Conservation (phyloP, 768 basidiomycete species). For the Mycena floridula region DNA sequence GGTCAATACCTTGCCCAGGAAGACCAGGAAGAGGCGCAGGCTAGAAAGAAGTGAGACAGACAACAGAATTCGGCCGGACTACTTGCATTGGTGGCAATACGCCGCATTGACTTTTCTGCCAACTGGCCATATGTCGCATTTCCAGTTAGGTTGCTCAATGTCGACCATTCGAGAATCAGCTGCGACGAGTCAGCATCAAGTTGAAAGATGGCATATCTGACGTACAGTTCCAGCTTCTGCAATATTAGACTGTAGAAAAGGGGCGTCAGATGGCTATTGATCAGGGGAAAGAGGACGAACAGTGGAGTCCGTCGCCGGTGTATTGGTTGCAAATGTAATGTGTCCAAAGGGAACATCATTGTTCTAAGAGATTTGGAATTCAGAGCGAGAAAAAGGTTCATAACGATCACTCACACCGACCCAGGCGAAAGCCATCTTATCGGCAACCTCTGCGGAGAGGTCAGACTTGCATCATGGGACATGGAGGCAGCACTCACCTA, state of each 20-base stretch:
- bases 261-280: too few relatives aligned
- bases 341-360: slow-evolving; percentile 9
- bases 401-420: slow-evolving; percentile 21
- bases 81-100: slow-evolving; percentile 32
- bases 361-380: too few relatives aligned
- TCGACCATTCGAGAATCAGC: slow-evolving; percentile 45
- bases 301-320: too few relatives aligned
- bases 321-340: slow-evolving; percentile 28
- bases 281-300: too few relatives aligned
- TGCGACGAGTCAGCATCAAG: slow-evolving; percentile 15
- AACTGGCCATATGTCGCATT: slow-evolving; percentile 46
- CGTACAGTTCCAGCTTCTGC: slow-evolving; percentile 24
- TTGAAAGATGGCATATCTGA: slow-evolving; percentile 22
- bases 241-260: slow-evolving; percentile 9
- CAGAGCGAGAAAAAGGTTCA: too few relatives aligned
- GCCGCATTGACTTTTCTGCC: slow-evolving; percentile 35
- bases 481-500: too few relatives aligned
- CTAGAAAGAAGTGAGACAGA: slow-evolving; percentile 13
- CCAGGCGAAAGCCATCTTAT: slow-evolving; percentile 39
- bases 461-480: too few relatives aligned
- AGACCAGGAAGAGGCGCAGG: slow-evolving; percentile 32
- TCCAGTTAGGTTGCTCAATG: slow-evolving; percentile 36
- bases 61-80: not conserved
- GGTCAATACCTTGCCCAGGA: slow-evolving; percentile 48
- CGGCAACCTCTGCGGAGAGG: too few relatives aligned